These are phyloP conservation scores for Cordyceps tenuipes DNA, from an alignment of 2,329 filamentous ascomycete species.

Conservation along the genomic window DNA sequence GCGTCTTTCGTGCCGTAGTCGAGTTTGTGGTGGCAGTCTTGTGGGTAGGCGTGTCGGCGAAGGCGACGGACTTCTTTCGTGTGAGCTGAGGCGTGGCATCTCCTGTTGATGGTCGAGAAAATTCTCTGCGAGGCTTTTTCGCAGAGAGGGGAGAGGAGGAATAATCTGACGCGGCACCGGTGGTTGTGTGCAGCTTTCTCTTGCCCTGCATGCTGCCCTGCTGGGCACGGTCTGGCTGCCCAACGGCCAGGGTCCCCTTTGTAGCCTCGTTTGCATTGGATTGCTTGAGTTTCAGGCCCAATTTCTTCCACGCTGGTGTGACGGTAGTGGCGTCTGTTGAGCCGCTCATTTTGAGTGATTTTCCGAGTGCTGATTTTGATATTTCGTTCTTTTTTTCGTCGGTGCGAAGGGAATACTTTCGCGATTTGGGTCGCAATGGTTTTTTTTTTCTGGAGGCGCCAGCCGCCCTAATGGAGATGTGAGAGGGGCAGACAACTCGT, in stretches of 20 bases:
- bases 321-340: background rate
- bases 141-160: slow-evolving; percentile 6
- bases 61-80: slow-evolving; percentile 41
- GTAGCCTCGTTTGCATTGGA: slow-evolving; percentile 5
- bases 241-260: slow-evolving; percentile 10
- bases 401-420: background rate
- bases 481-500: background rate
- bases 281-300: slow-evolving; percentile 53
- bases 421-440: slow-evolving; percentile 1
- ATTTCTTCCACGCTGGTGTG: slow-evolving; percentile 50
- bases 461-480: background rate
- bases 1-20: slow-evolving; percentile 20
- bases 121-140: slow-evolving; percentile 12
- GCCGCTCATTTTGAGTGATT: slow-evolving; percentile 9
- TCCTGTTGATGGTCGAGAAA: background rate
- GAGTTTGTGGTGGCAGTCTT: slow-evolving; percentile 17
- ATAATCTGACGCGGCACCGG: slow-evolving; percentile 9
- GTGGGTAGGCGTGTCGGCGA: slow-evolving; percentile 26
- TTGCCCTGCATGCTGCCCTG: slow-evolving; percentile 11
- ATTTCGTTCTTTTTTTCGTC: background rate
- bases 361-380: background rate
- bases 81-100: slow-evolving; percentile 22
- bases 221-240: slow-evolving; percentile 13
- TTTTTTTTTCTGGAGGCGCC: slow-evolving; percentile 9
- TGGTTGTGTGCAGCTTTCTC: slow-evolving; percentile 7